Evolutionary conservation across 306 rosid species (phyloP), one percentile per base, ranked within the genome.

Genomic region (Quercus suber): DNA sequence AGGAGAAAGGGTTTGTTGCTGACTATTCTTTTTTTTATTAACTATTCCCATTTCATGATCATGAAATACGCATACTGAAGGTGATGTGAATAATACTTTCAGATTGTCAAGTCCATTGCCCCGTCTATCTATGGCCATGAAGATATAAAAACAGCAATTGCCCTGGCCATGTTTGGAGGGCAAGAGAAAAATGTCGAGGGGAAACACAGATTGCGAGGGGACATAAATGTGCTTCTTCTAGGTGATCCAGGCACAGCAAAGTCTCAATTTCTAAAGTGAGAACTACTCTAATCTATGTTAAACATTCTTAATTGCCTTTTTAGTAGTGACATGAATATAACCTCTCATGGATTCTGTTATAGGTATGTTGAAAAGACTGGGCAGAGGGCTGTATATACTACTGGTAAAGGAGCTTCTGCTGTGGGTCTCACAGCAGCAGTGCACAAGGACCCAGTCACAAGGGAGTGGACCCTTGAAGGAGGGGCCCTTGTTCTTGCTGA

Each of bases 221-320:
- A 95, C 83, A 93, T 95, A 73, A 95, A 95, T 82, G 94, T 95
- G 76, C 99, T 95, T 81, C 94, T 95, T 63, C 89, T 95, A 0
- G 99, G 99, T 55, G 99, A 95, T 82, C 99, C 99, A 14, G 99
- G 99, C 73, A 95, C 99, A 5, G 99, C 98, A n/a, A 95, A 95
- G 84, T 95, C 99, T 21, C 99, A 95, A 81, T 95, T 95, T 93
- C 97, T 95, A 19, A 95, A 95, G 99, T 95, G 89, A 82, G 92
- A 87, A 71, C 77, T 73, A 59, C 45, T 10, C 18, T 55, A 68
- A 76, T 55, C 33, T 60, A 52, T 71, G 68, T 58, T 61, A 5
- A 70, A 52, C 37, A 35, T 33, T 49, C 57, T 61, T 71, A n/a
- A 77, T 74, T 63, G 6, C 52, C 49, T 71, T 69, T 41, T 1